A percentile compares a stretch with the other conserved stretches of the same genome.
Conservation (phyloP, 2,329 filamentous ascomycete species). For the Drechslera avenae region DNA sequence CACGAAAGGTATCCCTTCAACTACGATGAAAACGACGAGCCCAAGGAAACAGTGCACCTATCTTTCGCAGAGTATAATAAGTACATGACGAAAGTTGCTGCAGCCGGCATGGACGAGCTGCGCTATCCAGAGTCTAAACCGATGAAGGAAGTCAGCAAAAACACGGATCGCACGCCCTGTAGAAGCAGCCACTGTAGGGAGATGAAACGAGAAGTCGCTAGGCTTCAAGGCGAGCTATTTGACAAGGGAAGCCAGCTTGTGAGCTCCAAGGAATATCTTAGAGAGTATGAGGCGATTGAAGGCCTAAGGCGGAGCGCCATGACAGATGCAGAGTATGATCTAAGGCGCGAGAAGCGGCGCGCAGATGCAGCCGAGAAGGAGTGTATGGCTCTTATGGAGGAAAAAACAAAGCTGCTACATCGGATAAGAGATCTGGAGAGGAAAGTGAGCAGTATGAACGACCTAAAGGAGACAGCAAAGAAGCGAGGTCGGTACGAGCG, state of each 20-base stretch:
- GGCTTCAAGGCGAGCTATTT: background rate
- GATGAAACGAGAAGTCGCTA: conserved; percentile 1
- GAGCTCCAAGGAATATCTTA: background rate
- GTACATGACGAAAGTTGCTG: background rate
- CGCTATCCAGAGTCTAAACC: background rate
- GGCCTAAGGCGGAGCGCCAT: background rate
- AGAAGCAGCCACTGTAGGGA: background rate
- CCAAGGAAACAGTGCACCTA: conserved; percentile 2
- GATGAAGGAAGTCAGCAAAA: background rate
- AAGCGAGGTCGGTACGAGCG: background rate
- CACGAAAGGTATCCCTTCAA: conserved; percentile 7
- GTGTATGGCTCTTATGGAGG: background rate
- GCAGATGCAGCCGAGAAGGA: conserved; percentile 2
- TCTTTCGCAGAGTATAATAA: background rate
- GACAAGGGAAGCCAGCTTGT: conserved; percentile 3
- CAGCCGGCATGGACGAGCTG: background rate
- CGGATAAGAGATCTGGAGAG: background rate
- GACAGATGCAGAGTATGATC: background rate
- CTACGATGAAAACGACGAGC: background rate
- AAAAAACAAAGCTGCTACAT: background rate
- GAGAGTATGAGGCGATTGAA: conserved; percentile 1
- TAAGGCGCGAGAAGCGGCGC: background rate
- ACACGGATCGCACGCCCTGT: background rate
- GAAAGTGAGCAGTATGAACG: background rate
- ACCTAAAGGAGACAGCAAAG: background rate